Evolutionary conservation across 352 stramenopile species (phyloP).

Genomic region (Phytopythium mirpurense): DNA sequence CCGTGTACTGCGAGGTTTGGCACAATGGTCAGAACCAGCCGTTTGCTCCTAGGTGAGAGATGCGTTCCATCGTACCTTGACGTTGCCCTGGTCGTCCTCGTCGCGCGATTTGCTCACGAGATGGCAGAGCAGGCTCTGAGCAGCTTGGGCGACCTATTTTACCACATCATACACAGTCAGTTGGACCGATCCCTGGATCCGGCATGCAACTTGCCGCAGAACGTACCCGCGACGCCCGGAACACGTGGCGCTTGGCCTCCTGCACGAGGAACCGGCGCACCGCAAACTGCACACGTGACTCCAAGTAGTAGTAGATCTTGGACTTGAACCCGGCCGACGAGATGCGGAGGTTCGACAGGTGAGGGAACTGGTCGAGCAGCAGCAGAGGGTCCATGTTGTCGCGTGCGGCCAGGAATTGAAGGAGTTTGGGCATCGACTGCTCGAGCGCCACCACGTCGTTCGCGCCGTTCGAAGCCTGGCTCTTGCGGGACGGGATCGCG

Average conservation of each 20-base stretch:
- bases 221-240: conserved; percentile 17
- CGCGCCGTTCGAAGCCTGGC: conserved; percentile 9
- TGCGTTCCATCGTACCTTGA: conserved; percentile 41
- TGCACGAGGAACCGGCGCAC: conserved; percentile 49
- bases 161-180: background rate
- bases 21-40: no score
- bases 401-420: conserved; percentile 30
- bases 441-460: conserved; percentile 30
- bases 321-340: conserved; percentile 36
- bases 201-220: background rate
- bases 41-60: no score
- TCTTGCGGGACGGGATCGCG: conserved; percentile 32
- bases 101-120: conserved; percentile 47
- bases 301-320: conserved; percentile 35
- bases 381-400: conserved; percentile 32
- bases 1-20: conserved; percentile 65
- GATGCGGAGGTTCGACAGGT: conserved; percentile 45
- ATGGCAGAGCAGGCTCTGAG: conserved; percentile 50
- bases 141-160: conserved; percentile 36
- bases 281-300: conserved; percentile 54
- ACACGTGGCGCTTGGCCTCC: conserved; percentile 44
- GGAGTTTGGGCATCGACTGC: conserved; percentile 26
- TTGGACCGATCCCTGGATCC: background rate
- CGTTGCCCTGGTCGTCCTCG: conserved; percentile 61
- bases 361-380: conserved; percentile 41